Conservation (phyloP, 345 rosid genomes). For the Eucalyptus tenuipes region DNA sequence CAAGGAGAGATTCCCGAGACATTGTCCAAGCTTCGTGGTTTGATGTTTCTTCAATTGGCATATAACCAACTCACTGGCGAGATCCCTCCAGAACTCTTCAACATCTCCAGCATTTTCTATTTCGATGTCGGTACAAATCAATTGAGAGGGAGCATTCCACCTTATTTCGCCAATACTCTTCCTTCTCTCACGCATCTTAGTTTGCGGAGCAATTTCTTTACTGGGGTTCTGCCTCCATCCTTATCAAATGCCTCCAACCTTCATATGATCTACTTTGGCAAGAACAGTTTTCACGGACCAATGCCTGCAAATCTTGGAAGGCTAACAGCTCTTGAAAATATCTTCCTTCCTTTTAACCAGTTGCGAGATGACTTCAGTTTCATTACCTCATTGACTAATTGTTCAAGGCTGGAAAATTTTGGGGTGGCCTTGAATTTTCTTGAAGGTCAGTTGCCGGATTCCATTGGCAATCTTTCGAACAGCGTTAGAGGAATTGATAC, state of each 20-base stretch:
- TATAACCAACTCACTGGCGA: neutral
- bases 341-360: rapidly evolving
- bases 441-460: neutral
- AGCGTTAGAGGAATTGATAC: rapidly evolving
- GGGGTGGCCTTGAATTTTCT: rapidly evolving
- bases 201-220: rapidly evolving
- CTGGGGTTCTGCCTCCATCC: neutral
- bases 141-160: neutral
- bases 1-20: too few relatives aligned
- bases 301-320: neutral
- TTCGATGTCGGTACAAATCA: rapidly evolving
- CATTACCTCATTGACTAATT: neutral
- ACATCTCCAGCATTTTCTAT: neutral
- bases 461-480: neutral
- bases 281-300: neutral
- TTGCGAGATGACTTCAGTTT: neutral
- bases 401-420: neutral
- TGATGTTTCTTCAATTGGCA: rapidly evolving
- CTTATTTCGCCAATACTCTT: neutral
- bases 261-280: rapidly evolving
- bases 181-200: neutral
- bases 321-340: rapidly evolving
- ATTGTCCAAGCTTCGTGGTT: too few relatives aligned
- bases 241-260: neutral
- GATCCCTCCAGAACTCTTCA: neutral